Base-by-base conservation (phyloP, 495 filamentous ascomycete genomes). In the Lophiostoma macrostomum region DNA sequence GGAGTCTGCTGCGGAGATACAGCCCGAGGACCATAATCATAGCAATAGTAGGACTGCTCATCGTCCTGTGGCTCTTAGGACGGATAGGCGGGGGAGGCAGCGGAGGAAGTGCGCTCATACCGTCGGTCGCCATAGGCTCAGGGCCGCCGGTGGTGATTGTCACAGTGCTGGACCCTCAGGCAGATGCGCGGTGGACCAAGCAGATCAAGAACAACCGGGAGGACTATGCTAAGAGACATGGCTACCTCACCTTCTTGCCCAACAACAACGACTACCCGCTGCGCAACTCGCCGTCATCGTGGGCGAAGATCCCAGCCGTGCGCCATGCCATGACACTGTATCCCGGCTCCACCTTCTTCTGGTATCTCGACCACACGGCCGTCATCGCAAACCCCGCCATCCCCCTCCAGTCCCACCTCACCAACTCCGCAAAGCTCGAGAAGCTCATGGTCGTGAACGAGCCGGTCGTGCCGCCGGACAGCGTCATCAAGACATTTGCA, bases 401-500 rank as follows among this genome's bases (percentile, higher is more conserved):
- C 53, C 73, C 78, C 0, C 74, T 97, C 32, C 77, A 85, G 47
- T 74, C 78, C 4, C 82, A 91, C 59, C 69, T 97, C 37, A 79
- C 94, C 67, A 71, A 79, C 14, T 73, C 79, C 25, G 70, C 72
- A 53, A 77, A 70, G 30, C 78, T 99, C 25, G 85, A 91, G 63
- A 74, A 72, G n/a, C 56, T 88, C 49, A 96, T 96, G 88, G 77
- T 88, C 49, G 84, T 84, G 65, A 86, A 95, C 66, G 73, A 82
- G 28, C 83, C 94, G 4, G 80, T 99, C 20, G 94, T 99, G 1
- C 94, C 90, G 8, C 91, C 94, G 0, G 88, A 95, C 61, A 93
- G 87, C 73, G 88, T 99, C 49, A 97, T 99, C 71, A 91, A 86
- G 74, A 99, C 94, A 1, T 96, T 95, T 63, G 69, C 79, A 3